Conservation (phyloP, 1,139 yeast genomes). For the Yamadazyma diddensiae region DNA sequence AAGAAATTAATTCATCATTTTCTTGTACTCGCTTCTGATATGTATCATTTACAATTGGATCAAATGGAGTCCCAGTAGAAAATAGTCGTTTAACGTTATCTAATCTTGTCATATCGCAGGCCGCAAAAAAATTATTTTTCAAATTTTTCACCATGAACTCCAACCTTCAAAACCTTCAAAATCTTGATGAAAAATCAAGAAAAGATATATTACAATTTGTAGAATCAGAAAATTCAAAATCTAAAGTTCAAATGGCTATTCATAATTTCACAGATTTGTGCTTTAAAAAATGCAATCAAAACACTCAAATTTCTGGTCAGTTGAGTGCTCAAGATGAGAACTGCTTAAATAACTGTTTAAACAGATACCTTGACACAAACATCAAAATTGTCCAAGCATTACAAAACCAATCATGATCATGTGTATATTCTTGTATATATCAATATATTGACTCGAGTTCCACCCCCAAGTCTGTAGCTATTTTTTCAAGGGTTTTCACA, state of each 20-base stretch:
- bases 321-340: constrained; percentile 54
- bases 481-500: constrained; percentile 1
- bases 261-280: constrained; percentile 88
- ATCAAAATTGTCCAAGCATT: constrained; percentile 70
- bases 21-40: constrained; percentile 26
- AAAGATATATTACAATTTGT: constrained; percentile 73
- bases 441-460: constrained; percentile 4
- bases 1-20: constrained; percentile 26
- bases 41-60: constrained; percentile 14
- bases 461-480: constrained; percentile 7
- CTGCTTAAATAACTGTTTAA: constrained; percentile 79
- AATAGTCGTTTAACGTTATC: constrained; percentile 5
- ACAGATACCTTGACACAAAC: constrained; percentile 84
- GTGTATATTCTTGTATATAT: constrained; percentile 2
- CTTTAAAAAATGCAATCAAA: constrained; percentile 76
- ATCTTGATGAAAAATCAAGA: constrained; percentile 67
- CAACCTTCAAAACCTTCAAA: constrained; percentile 35
- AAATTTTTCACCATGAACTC: constrained; percentile 5
- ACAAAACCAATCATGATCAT: constrained; percentile 22
- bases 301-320: constrained; percentile 52
- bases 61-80: constrained; percentile 1
- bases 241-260: constrained; percentile 83
- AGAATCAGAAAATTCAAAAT: constrained; percentile 81
- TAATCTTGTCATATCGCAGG: constrained; percentile 1
- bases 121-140: background rate